Conservation (phyloP, 2,329 filamentous ascomycete species). For the Aspergillus bombycis region DNA sequence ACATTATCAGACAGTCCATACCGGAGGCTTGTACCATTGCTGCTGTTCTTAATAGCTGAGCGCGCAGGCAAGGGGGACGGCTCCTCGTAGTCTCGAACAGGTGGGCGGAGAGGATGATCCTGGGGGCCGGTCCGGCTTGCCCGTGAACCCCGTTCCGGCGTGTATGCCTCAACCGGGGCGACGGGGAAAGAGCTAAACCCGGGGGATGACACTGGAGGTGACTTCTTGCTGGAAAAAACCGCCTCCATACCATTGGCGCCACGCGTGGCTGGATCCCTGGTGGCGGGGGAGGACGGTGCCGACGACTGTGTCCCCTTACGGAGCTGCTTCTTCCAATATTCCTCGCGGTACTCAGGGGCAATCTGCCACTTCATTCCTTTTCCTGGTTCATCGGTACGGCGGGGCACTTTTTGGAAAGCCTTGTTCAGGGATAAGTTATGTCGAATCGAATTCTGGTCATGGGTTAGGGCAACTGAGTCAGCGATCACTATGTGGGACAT, state of each 20-base stretch:
- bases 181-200: conserved; percentile 47
- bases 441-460: conserved; percentile 82
- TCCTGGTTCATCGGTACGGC: conserved; percentile 90
- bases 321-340: conserved; percentile 74
- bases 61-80: conserved; percentile 46
- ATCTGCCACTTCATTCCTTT: conserved; percentile 99
- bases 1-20: conserved; percentile 45
- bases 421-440: conserved; percentile 97
- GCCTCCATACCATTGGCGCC: conserved; percentile 43
- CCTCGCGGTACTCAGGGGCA: conserved; percentile 77
- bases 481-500: not conserved
- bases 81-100: conserved; percentile 43
- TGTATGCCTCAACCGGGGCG: conserved; percentile 50
- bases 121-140: conserved; percentile 34
- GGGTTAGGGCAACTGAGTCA: not conserved
- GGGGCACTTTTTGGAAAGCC: conserved; percentile 88
- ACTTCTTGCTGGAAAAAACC: conserved; percentile 43
- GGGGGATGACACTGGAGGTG: conserved; percentile 43
- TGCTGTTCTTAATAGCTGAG: conserved; percentile 30
- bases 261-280: conserved; percentile 46
- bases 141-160: conserved; percentile 50
- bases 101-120: conserved; percentile 34
- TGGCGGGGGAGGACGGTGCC: conserved; percentile 50
- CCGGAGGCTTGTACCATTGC: conserved; percentile 33
- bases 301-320: conserved; percentile 49